A percentile compares a stretch with the other conserved stretches of the same genome.
Evolutionary conservation across 78 protist genomes (phyloP).

Genomic region (Guillardia theta): DNA sequence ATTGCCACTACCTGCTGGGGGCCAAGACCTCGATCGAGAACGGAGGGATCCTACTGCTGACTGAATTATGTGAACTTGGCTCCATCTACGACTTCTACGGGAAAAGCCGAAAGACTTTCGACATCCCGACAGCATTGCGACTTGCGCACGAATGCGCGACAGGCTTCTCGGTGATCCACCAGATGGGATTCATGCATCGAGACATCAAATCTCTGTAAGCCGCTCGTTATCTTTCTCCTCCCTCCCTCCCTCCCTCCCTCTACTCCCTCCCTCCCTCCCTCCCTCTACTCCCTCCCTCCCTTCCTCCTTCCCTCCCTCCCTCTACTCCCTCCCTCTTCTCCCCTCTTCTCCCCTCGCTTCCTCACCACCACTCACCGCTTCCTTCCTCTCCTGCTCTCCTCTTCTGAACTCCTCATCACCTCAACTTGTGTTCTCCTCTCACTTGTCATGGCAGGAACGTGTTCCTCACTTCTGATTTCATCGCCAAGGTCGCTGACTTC

Average conservation of each 20-base stretch:
- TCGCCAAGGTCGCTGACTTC: not conserved
- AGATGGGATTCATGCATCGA: slow-evolving; percentile 14
- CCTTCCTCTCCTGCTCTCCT: not conserved
- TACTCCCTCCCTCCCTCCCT: not conserved
- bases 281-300: not conserved
- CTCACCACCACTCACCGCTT: not conserved
- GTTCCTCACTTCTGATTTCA: not conserved
- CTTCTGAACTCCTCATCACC: no score
- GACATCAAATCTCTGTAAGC: not conserved
- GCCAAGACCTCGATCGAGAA: not conserved
- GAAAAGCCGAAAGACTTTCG: not conserved
- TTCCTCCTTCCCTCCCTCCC: not conserved
- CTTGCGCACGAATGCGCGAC: not conserved
- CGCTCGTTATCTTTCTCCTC: no score
- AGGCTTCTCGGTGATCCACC: not conserved
- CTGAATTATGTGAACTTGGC: not conserved
- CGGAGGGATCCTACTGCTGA: not conserved
- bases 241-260: not conserved
- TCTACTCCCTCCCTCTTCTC: not conserved
- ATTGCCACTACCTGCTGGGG: not conserved
- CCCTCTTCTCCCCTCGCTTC: not conserved
- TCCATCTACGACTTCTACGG: not conserved
- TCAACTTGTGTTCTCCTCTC: no score
- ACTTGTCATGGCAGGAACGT: not conserved
- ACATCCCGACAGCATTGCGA: not conserved